Base-by-base conservation (phyloP, 371 early-diverging fungal genomes). In the Enteropsectra breve region DNA sequence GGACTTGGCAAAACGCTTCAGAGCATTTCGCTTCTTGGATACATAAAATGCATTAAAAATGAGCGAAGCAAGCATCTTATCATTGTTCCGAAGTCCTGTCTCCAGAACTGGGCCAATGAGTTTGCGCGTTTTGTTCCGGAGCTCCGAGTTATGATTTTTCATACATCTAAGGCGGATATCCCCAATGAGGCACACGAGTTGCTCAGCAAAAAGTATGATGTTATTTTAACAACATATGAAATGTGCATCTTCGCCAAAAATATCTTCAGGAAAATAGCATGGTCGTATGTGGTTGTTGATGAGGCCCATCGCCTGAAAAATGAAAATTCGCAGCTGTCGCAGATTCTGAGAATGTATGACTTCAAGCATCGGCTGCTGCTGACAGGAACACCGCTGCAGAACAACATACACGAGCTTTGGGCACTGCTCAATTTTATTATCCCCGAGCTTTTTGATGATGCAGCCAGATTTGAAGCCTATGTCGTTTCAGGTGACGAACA, bases 271-370 rank as follows among this genome's bases (percentile, higher is more conserved):
- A 87, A 88, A 69, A 81, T 94, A 45, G 79, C 85, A 28, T 98
- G 91, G 89, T 83, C 88, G 66, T 91, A 90, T 68, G 84, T 92
- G 57, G 85, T 97, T 49, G 87, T 98, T 61, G 99, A 98, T 78
- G 99, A 98, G 80, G 97, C 95, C 0, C 99, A 98, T 76, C 86
- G 95, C 53, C 89, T 98, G 80, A 98, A 98, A 80, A 97, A 98
- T 76, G 91, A 91, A 79, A 91, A 92, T 78, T 89, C 90, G 0
- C 83, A 85, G 76, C 83, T 92, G n/a, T 90, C 90, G 1, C 87
- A 88, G 74, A 87, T 91, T 24, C 87, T 97, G 8, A 85, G 92
- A 56, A 80, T 84, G 33, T 84, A 94, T 66, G 78, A 85, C 21
- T 88, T 90, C 34, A 82, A 86, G 53, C 88, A 92, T 72, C 85